phyloP scores from a whole-genome alignment of 805 yeast genomes.

The Nakazawaea anatomiae region DNA sequence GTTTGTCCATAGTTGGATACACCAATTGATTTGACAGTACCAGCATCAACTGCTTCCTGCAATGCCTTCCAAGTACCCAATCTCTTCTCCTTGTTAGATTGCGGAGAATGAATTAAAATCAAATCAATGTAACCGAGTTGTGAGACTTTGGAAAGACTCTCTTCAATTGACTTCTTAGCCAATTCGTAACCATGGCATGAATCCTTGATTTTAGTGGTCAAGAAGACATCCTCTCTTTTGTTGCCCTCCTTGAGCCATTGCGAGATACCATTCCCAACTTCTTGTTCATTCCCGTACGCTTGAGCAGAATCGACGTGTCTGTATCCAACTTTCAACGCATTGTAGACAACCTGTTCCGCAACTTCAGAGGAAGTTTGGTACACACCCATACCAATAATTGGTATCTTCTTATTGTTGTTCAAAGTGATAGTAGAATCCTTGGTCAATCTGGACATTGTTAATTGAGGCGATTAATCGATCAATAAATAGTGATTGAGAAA shows the following conservation, averaged over 20 bases:
- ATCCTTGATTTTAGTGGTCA: conserved; percentile 32
- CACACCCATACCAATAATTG: conserved; percentile 53
- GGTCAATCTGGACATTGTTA: neutral
- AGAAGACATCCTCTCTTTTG: conserved; percentile 32
- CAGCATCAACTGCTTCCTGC: conserved; percentile 47
- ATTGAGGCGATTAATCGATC: too few species aligned
- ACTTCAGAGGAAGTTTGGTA: conserved; percentile 34
- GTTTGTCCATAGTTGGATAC: conserved; percentile 60
- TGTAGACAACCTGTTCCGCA: conserved; percentile 39
- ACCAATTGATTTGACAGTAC: conserved; percentile 48
- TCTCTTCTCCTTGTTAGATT: conserved; percentile 33
- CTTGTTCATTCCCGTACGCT: conserved; percentile 57
- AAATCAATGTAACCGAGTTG: conserved; percentile 48
- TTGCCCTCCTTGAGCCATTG: conserved; percentile 24
- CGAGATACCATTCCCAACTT: conserved; percentile 54
- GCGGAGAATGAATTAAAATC: conserved; percentile 49
- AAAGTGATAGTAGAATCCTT: conserved; percentile 24
- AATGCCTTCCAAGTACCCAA: conserved; percentile 50
- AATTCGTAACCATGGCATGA: conserved; percentile 27
- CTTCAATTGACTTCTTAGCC: conserved; percentile 36
- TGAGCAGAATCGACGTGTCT: conserved; percentile 74
- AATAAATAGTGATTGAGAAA: too few species aligned
- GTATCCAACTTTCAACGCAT: conserved; percentile 61
- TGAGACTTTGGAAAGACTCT: conserved; percentile 35
- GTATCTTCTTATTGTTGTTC: conserved; percentile 47